A percentile compares a stretch with the other conserved stretches of the same genome.
Conservation (phyloP, 192 early-diverging fungal genomes). For the Thoreauomyces humboldtii region DNA sequence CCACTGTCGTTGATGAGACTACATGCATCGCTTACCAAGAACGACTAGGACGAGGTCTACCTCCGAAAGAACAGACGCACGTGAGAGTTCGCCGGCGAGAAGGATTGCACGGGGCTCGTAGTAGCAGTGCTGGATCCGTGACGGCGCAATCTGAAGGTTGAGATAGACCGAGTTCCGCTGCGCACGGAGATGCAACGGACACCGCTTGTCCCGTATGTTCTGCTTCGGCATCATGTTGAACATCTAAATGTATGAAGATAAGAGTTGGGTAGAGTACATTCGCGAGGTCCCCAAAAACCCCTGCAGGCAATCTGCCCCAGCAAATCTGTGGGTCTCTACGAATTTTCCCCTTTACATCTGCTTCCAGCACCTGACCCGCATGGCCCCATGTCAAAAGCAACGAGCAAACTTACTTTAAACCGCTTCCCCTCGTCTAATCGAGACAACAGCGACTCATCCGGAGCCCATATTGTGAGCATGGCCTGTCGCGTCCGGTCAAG, state of each 20-base stretch:
- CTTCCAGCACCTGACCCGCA: constrained; percentile 7
- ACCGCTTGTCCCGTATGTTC: constrained; percentile 12
- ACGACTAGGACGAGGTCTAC: constrained; percentile 49
- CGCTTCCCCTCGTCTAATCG: constrained; percentile 55
- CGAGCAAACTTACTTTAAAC: constrained; percentile 35
- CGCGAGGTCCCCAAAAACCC: no score
- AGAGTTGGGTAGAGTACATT: no score
- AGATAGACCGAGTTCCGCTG: constrained; percentile 30
- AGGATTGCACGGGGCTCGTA: no score
- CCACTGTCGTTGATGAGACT: no score
- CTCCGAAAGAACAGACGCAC: no score
- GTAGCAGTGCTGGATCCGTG: no score
- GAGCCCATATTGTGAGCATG: constrained; percentile 49
- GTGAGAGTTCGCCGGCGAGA: no score
- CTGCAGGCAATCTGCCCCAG: no score
- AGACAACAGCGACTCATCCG: constrained; percentile 34
- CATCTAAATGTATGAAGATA: constrained; percentile 16
- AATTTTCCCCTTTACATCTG: no score
- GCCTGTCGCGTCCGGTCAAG: constrained; percentile 19
- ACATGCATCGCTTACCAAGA: constrained; percentile 39
- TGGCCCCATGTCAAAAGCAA: not conserved
- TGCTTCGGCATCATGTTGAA: constrained; percentile 16
- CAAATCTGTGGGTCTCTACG: no score
- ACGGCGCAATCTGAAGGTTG: no score
- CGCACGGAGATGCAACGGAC: constrained; percentile 10